Percentiles rank a stretch among this genome's conserved stretches.
Conservation (phyloP, 2,329 filamentous ascomycete genomes). For the Aschersonia sp. region DNA sequence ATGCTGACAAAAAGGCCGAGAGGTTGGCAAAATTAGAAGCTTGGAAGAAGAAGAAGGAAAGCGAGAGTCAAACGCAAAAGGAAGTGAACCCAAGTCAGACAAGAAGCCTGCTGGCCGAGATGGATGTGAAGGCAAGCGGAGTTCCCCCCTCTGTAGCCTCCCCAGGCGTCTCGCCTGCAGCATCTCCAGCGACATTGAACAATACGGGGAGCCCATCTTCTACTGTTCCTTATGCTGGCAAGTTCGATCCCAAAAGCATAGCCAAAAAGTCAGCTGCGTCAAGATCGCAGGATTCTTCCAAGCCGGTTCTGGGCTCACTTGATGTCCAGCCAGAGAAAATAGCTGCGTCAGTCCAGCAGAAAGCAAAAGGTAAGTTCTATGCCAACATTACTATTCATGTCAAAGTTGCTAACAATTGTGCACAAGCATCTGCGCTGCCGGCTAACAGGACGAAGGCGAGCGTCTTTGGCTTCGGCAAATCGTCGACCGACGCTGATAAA, state of each 20-base stretch:
- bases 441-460: conserved; percentile 63
- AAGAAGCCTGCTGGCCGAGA: conserved; percentile 55
- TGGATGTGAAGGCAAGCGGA: conserved; percentile 53
- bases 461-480: conserved; percentile 70
- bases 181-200: conserved; percentile 29
- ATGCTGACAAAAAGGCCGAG: conserved; percentile 64
- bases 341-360: conserved; percentile 16
- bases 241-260: conserved; percentile 79
- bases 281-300: conserved; percentile 37
- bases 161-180: conserved; percentile 34
- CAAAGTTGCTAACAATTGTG: conserved; percentile 6
- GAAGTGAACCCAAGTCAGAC: conserved; percentile 51
- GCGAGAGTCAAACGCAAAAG: conserved; percentile 58
- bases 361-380: conserved; percentile 19
- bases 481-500: conserved; percentile 50
- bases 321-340: conserved; percentile 22
- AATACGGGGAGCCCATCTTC: conserved; percentile 34
- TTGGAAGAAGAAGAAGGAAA: conserved; percentile 84
- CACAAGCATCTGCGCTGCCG: conserved; percentile 37
- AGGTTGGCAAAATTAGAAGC: conserved; percentile 70
- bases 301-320: conserved; percentile 31
- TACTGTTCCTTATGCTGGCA: conserved; percentile 52
- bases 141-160: conserved; percentile 29
- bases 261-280: conserved; percentile 61
- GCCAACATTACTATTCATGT: neutral